Percentiles rank a stretch among this genome's conserved stretches.
These are phyloP conservation scores for Spergularia bocconei DNA, from an alignment of 148 eudicot species.

Conservation along the genomic window DNA sequence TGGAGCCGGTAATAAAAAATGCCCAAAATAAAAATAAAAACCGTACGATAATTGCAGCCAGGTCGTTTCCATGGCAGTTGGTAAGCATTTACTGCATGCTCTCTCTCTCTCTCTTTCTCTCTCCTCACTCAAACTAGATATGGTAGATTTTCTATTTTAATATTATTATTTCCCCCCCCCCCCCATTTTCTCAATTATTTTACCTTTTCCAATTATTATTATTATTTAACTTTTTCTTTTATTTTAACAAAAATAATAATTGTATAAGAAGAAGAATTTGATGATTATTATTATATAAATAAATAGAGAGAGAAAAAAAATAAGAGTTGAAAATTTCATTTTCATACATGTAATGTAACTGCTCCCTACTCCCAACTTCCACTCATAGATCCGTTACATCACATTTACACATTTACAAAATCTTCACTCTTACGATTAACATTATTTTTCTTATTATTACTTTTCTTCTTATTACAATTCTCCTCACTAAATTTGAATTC, in stretches of 20 bases:
- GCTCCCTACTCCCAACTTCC: not conserved
- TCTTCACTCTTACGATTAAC: not conserved
- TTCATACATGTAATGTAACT: slow-evolving; percentile 8
- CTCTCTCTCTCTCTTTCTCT: slow-evolving; percentile 21
- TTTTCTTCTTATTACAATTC: not conserved
- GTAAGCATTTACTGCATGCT: slow-evolving; percentile 73
- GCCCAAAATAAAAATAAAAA: slow-evolving; percentile 4
- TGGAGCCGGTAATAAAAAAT: slow-evolving; percentile 32
- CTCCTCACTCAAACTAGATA: not conserved
- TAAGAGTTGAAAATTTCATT: not conserved
- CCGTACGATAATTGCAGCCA: slow-evolving; percentile 35
- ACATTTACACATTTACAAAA: not conserved
- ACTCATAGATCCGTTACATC: slow-evolving; percentile 9
- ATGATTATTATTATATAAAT: too few relatives aligned
- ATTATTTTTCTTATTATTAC: not conserved
- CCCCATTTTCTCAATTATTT: not conserved
- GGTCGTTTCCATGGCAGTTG: slow-evolving; percentile 67
- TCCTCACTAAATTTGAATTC: slow-evolving; percentile 12
- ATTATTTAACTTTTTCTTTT: not conserved
- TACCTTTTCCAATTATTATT: not conserved
- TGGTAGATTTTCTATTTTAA: not conserved
- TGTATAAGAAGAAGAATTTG: too few relatives aligned
- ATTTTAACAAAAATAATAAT: not conserved
- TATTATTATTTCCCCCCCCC: not conserved
- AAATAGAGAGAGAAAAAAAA: too few relatives aligned